A percentile compares a stretch with the other conserved stretches of the same genome.
Evolutionary conservation across 352 stramenopile genomes (phyloP).

Genomic region (Globisporangium irregulare): DNA sequence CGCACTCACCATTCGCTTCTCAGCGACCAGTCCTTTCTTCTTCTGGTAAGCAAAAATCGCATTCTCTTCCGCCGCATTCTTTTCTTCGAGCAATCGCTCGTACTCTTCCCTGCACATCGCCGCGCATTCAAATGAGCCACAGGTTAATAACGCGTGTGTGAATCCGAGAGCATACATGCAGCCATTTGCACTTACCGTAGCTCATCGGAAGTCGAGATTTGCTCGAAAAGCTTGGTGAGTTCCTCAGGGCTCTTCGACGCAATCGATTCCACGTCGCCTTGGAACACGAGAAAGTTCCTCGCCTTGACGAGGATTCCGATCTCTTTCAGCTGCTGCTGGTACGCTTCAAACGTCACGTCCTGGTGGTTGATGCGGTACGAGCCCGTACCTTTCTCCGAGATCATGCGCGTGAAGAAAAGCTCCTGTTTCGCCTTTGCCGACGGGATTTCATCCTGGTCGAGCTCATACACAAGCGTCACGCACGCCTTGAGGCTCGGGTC

Average conservation of each 20-base stretch:
- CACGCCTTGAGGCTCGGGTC: slow-evolving; percentile 51
- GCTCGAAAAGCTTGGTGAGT: slow-evolving; percentile 97
- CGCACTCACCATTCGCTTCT: slow-evolving; percentile 76
- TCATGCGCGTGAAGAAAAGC: slow-evolving; percentile 91
- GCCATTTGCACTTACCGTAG: slow-evolving; percentile 41
- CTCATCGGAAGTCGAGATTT: slow-evolving; percentile 93
- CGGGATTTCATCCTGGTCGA: slow-evolving; percentile 57
- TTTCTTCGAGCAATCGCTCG: slow-evolving; percentile 80
- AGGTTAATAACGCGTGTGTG: not conserved
- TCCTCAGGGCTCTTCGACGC: slow-evolving; percentile 95
- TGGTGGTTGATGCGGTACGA: slow-evolving; percentile 80
- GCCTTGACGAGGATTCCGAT: slow-evolving; percentile 98
- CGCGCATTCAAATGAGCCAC: not conserved
- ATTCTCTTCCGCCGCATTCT: slow-evolving; percentile 92
- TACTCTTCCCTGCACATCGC: slow-evolving; percentile 53
- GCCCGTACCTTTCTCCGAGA: slow-evolving; percentile 88
- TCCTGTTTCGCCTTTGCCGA: slow-evolving; percentile 51
- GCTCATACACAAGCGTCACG: slow-evolving; percentile 95
- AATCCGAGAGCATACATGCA: not conserved
- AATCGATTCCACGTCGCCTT: slow-evolving; percentile 98
- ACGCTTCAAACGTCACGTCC: slow-evolving; percentile 89
- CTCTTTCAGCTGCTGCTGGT: slow-evolving; percentile 92
- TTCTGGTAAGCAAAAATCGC: slow-evolving; percentile 95
- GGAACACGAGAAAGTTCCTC: slow-evolving; percentile 99
- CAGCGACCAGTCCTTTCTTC: slow-evolving; percentile 93